Percentiles rank a stretch among this genome's conserved stretches.
These are phyloP conservation scores for Debaryomyces singareniensis DNA, from an alignment of 1,139 yeast species.

Conservation along the genomic window DNA sequence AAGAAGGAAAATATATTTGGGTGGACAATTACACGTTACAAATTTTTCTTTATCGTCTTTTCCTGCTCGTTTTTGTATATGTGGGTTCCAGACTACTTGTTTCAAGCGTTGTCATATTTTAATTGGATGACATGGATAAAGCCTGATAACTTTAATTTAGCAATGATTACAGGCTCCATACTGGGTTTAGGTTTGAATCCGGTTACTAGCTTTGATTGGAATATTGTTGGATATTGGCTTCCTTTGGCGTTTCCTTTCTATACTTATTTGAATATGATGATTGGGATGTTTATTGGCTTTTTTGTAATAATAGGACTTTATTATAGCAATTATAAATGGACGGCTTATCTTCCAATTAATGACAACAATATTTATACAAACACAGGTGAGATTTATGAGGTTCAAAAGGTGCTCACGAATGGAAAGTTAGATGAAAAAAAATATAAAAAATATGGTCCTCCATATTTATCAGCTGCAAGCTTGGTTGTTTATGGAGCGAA, in stretches of 20 bases:
- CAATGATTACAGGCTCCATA: constrained; percentile 46
- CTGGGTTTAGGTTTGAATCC: constrained; percentile 55
- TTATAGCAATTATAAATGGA: constrained; percentile 45
- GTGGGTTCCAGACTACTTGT: constrained; percentile 53
- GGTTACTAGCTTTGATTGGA: constrained; percentile 46
- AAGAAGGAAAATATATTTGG: constrained; percentile 39
- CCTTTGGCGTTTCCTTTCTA: constrained; percentile 37
- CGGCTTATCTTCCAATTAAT: constrained; percentile 48
- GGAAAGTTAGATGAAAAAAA: constrained; percentile 29
- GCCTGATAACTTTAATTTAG: constrained; percentile 48
- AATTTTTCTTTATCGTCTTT: constrained; percentile 37
- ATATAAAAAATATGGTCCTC: constrained; percentile 44
- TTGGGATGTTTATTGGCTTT: constrained; percentile 38
- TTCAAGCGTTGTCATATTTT: constrained; percentile 45
- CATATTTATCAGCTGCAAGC: constrained; percentile 54
- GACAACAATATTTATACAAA: constrained; percentile 40
- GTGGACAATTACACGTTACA: constrained; percentile 44
- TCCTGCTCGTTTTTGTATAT: constrained; percentile 39
- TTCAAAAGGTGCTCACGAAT: constrained; percentile 27
- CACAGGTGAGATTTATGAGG: constrained; percentile 34
- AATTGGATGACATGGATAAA: constrained; percentile 64
- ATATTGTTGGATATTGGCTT: constrained; percentile 11
- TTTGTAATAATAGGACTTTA: constrained; percentile 37
- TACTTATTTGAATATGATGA: constrained; percentile 30
- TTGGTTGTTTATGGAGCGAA: constrained; percentile 48